Percentiles rank a stretch among this genome's conserved stretches.
These are phyloP conservation scores for Glarea lozoyensis DNA, from an alignment of 495 filamentous ascomycete genomes.

Conservation along the genomic window DNA sequence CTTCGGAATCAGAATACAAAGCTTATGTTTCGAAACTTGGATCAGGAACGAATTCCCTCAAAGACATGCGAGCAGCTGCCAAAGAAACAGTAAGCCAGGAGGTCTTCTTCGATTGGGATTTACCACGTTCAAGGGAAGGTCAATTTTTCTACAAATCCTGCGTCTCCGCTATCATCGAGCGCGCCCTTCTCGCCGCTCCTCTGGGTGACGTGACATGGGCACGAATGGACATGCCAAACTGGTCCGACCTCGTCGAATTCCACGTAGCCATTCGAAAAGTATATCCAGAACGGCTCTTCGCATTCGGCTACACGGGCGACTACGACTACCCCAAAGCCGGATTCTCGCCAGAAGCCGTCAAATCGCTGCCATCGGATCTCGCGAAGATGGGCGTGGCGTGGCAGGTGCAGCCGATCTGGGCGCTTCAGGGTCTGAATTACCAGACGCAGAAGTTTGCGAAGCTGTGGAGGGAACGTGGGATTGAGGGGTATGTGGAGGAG, in stretches of 20 bases:
- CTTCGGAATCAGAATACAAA: slow-evolving; percentile 10
- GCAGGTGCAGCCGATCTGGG: slow-evolving; percentile 22
- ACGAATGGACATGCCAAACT: slow-evolving; percentile 18
- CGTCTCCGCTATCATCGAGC: slow-evolving; percentile 17
- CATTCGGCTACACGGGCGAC: slow-evolving; percentile 20
- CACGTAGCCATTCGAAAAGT: slow-evolving; percentile 3
- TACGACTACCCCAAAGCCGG: slow-evolving; percentile 19
- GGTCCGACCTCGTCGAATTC: slow-evolving; percentile 12
- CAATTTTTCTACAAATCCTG: slow-evolving; percentile 19
- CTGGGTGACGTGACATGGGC: slow-evolving; percentile 22
- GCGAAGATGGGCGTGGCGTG: slow-evolving; percentile 21
- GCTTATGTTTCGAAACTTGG: slow-evolving; percentile 9
- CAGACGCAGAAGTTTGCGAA: slow-evolving; percentile 9
- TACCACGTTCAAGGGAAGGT: slow-evolving; percentile 16
- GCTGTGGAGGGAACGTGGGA: slow-evolving; percentile 7
- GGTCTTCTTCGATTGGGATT: slow-evolving; percentile 21
- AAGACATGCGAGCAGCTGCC: slow-evolving; percentile 2
- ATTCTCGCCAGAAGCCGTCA: slow-evolving; percentile 13
- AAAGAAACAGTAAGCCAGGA: slow-evolving; percentile 6
- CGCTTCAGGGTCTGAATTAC: slow-evolving; percentile 17
- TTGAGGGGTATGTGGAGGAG: slow-evolving; percentile 9
- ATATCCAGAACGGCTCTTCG: slow-evolving; percentile 10
- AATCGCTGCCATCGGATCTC: slow-evolving; percentile 16
- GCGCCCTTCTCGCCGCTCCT: slow-evolving; percentile 17
- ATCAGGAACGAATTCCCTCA: slow-evolving; percentile 4